phyloP scores from a whole-genome alignment of 257 asterid species.

The Nicotiana knightiana region DNA sequence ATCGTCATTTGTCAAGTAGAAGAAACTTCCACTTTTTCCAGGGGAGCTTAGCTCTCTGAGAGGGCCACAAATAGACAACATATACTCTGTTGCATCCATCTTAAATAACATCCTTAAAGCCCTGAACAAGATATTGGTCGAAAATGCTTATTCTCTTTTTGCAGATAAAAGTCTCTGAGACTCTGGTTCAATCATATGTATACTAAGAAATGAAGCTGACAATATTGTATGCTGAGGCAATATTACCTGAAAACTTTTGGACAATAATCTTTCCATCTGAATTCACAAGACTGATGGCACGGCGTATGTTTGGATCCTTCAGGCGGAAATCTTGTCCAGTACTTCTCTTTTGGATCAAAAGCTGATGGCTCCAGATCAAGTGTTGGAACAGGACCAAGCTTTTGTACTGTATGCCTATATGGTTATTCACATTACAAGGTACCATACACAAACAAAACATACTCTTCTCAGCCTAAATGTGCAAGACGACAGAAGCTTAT shows the following conservation, averaged over 20 bases:
- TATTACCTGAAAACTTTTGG: conserved; percentile 88
- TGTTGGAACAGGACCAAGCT: conserved; percentile 78
- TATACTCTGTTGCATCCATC: conserved; percentile 96
- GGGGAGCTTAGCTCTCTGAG: conserved; percentile 89
- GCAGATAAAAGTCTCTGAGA: background rate
- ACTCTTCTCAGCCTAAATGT: background rate
- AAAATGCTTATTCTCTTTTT: background rate
- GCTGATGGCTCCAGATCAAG: conserved; percentile 83
- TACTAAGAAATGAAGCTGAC: background rate
- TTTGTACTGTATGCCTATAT: conserved; percentile 85
- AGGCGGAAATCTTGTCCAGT: conserved; percentile 87
- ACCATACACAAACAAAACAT: background rate
- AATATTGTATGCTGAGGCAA: background rate
- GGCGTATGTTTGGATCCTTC: conserved; percentile 93
- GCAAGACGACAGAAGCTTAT: background rate
- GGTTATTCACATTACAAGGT: conserved; percentile 5
- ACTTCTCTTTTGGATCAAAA: conserved; percentile 86
- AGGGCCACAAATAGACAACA: conserved; percentile 94
- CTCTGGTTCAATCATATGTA: background rate
- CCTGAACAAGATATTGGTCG: conserved; percentile 30
- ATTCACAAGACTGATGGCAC: conserved; percentile 75
- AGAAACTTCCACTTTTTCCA: conserved; percentile 94
- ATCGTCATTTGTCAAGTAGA: conserved; percentile 85
- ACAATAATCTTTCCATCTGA: conserved; percentile 94
- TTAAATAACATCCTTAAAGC: conserved; percentile 73